Evolutionary conservation across 2,329 filamentous ascomycete genomes (phyloP), one percentile per base, ranked within the genome.

Genomic region (Penicillium sp.): DNA sequence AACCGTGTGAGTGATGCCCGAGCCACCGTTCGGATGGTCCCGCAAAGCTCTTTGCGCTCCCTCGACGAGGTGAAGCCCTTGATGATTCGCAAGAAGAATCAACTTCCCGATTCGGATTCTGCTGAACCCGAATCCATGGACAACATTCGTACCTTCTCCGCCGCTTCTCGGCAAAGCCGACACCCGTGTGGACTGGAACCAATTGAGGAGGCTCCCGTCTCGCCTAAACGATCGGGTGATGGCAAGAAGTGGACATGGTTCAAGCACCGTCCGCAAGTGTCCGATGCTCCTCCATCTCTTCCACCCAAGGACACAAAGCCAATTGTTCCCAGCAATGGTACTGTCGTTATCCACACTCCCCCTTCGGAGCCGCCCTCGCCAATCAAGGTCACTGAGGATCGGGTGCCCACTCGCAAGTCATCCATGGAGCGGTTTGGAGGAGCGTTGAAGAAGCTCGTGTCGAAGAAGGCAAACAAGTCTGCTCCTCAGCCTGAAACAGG

Each of bases 11-110:
- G 38, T 16, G 58, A 69, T 42, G 57, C 56, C 9, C 69, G 60
- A 45, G 65, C 70, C 24, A 82, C 79, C 0, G 79, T 84, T 35
- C 74, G 81, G 10, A 67, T 83, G 52, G 79, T 84, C 2, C 72
- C 76, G 23, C 71, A 74, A 8, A 77, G 76, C 28, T 74, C 77
- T 4, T 59, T 73, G 8, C 70, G 66, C 3, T 71, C 69, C 5
- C 68, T 72, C 22, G 62, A 64, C 24, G 66, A 65, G 13, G 59
- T 79, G 6, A 77, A 75, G 31, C 77, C 79, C 2, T 66, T 82
- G 37, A 77, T 75, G 40, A 76, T 82, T 34, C 73, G 76, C 39
- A 82, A 82, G 66, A 68, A 58, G 46, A 43, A 45, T 23, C 35
- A 54, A 49, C 23, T 13, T 28, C 13, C 35, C 31, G 18, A 39